Conservation (phyloP, 306 rosid genomes). For the Lathyrus aphaca region DNA sequence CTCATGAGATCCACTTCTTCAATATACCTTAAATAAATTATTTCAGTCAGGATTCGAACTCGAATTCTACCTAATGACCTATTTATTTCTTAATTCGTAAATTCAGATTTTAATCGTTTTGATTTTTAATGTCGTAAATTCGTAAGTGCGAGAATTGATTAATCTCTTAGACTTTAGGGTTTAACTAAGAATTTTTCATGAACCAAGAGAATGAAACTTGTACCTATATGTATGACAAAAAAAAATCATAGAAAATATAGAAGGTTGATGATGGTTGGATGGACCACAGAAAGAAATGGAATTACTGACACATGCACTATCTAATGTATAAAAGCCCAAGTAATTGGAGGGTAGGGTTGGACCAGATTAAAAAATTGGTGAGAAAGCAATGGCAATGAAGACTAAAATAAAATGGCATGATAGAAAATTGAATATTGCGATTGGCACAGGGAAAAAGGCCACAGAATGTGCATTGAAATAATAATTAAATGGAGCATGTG, state of each 20-base stretch:
- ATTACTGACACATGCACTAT: neutral
- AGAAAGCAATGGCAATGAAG: neutral
- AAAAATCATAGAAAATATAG: neutral
- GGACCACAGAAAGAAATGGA: neutral
- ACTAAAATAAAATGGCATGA: slow-evolving; percentile 18
- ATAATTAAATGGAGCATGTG: neutral
- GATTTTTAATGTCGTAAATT: too few relatives aligned
- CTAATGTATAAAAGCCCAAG: neutral
- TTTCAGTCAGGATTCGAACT: too few relatives aligned
- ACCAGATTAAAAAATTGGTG: neutral
- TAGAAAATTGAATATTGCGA: neutral
- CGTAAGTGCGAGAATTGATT: too few relatives aligned
- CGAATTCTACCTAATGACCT: too few relatives aligned
- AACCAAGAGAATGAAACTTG: too few relatives aligned
- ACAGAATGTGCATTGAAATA: neutral
- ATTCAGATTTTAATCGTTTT: too few relatives aligned
- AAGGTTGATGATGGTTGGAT: neutral
- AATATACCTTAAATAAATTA: slow-evolving; percentile 47
- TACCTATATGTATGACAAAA: neutral
- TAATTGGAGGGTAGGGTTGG: slow-evolving; percentile 4
- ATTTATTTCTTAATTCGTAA: too few relatives aligned
- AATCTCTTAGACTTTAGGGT: too few relatives aligned
- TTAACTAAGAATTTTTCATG: too few relatives aligned
- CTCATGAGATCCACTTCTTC: slow-evolving; percentile 62
- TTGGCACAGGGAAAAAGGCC: neutral